Conservation (phyloP, 2,329 filamentous ascomycete genomes). For the Byssoonygena ceratinophila region DNA sequence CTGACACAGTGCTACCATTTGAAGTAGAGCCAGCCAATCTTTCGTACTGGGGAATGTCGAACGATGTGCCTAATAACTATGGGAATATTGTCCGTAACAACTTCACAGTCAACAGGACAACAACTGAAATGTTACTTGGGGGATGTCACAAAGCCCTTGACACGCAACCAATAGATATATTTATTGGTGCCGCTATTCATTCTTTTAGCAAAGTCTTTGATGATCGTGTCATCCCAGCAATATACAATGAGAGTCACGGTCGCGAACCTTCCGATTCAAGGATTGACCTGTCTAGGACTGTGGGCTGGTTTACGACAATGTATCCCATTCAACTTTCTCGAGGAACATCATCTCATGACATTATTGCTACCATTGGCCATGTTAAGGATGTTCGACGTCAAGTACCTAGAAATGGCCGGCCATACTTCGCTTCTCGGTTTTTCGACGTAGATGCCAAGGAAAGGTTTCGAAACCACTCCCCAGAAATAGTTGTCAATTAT, state of each 20-base stretch:
- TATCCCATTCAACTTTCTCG: conserved; percentile 32
- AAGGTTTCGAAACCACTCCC: conserved; percentile 28
- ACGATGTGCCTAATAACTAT: background rate
- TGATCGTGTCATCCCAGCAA: conserved; percentile 33
- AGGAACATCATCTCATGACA: conserved; percentile 6
- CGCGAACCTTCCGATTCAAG: conserved; percentile 31
- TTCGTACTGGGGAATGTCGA: conserved; percentile 7
- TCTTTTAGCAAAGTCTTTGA: conserved; percentile 27
- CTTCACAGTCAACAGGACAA: background rate
- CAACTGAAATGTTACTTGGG: background rate
- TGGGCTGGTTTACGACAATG: conserved; percentile 44
- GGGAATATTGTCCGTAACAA: background rate
- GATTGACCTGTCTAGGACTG: conserved; percentile 38
- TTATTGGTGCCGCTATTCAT: background rate
- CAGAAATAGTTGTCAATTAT: conserved; percentile 35
- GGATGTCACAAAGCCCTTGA: background rate
- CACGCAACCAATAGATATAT: background rate
- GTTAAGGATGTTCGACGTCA: conserved; percentile 32
- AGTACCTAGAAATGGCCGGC: conserved; percentile 23
- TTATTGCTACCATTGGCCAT: conserved; percentile 26
- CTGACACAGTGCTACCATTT: conserved; percentile 5
- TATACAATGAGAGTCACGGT: conserved; percentile 22
- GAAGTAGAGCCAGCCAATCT: background rate
- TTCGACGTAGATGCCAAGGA: conserved; percentile 21
- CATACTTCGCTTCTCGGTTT: conserved; percentile 27